These are phyloP conservation scores for Suillus luteus DNA, from an alignment of 768 basidiomycete genomes.

Conservation along the genomic window DNA sequence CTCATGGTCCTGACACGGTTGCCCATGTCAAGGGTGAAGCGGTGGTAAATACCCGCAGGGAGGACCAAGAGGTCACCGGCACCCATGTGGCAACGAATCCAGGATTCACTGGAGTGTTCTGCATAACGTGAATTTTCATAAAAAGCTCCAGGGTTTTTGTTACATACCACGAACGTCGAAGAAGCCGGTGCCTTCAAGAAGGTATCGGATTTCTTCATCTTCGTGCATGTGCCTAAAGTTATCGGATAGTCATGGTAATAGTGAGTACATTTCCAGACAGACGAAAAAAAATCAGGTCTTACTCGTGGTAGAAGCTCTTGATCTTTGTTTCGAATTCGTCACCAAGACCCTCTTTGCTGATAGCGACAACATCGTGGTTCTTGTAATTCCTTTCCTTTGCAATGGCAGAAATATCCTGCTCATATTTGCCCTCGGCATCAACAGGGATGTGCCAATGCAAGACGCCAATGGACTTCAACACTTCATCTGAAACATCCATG, in stretches of 20 bases:
- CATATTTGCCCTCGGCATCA: constrained; percentile 46
- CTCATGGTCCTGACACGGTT: constrained; percentile 75
- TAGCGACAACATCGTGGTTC: constrained; percentile 78
- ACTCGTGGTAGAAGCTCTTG: constrained; percentile 85
- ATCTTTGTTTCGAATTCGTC: constrained; percentile 82
- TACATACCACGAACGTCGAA: constrained; percentile 88
- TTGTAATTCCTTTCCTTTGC: constrained; percentile 76
- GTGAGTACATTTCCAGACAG: background rate
- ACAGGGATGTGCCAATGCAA: constrained; percentile 68
- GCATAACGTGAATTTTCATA: background rate
- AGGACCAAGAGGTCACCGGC: constrained; percentile 85
- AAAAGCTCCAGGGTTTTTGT: background rate
- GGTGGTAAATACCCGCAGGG: constrained; percentile 89
- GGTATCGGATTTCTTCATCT: constrained; percentile 93
- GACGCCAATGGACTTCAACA: constrained; percentile 62
- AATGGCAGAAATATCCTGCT: constrained; percentile 56
- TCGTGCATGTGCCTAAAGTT: constrained; percentile 82
- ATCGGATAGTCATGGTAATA: background rate
- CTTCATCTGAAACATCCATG: constrained; percentile 46
- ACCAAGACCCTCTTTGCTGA: constrained; percentile 76
- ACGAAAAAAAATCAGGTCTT: constrained; percentile 36
- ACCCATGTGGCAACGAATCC: constrained; percentile 80
- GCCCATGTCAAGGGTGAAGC: constrained; percentile 81
- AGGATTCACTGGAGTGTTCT: constrained; percentile 68
- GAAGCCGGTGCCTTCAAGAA: constrained; percentile 75